These are phyloP conservation scores for Cytospora piceicola DNA, from an alignment of 2,329 filamentous ascomycete species.

Conservation along the genomic window DNA sequence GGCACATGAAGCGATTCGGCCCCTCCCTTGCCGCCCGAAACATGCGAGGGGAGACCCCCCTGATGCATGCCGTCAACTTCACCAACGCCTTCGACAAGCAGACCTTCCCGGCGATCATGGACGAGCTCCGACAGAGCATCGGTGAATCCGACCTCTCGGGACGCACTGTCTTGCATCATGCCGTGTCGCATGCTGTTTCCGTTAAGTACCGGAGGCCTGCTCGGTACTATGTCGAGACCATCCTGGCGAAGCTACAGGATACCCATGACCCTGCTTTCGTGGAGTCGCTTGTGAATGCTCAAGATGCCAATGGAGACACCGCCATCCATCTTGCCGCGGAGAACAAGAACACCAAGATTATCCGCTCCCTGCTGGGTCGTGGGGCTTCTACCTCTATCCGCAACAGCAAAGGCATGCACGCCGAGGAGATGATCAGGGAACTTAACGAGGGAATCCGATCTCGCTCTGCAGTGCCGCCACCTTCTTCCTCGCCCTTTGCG, in stretches of 20 bases:
- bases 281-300: constrained; percentile 76
- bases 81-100: constrained; percentile 96
- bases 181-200: constrained; percentile 60
- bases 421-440: constrained; percentile 80
- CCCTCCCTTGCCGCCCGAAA: constrained; percentile 75
- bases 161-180: constrained; percentile 91
- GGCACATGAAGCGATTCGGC: constrained; percentile 80
- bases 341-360: constrained; percentile 85
- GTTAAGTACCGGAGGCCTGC: constrained; percentile 80
- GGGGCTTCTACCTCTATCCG: constrained; percentile 82
- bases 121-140: constrained; percentile 81
- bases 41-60: constrained; percentile 78
- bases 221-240: constrained; percentile 89
- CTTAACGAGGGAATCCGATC: constrained; percentile 71
- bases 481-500: constrained; percentile 76
- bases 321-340: constrained; percentile 76
- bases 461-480: constrained; percentile 62
- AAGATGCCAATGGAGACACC: constrained; percentile 88
- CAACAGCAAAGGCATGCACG: constrained; percentile 81
- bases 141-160: constrained; percentile 78
- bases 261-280: constrained; percentile 76
- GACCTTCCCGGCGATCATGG: constrained; percentile 83
- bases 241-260: constrained; percentile 85
- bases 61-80: constrained; percentile 94
- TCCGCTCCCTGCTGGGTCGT: constrained; percentile 76